Percentiles rank a stretch among this genome's conserved stretches.
These are phyloP conservation scores for Thuidium tamariscinum DNA, from an alignment of 225 moss, liverwort and hornwort species.

Conservation along the genomic window DNA sequence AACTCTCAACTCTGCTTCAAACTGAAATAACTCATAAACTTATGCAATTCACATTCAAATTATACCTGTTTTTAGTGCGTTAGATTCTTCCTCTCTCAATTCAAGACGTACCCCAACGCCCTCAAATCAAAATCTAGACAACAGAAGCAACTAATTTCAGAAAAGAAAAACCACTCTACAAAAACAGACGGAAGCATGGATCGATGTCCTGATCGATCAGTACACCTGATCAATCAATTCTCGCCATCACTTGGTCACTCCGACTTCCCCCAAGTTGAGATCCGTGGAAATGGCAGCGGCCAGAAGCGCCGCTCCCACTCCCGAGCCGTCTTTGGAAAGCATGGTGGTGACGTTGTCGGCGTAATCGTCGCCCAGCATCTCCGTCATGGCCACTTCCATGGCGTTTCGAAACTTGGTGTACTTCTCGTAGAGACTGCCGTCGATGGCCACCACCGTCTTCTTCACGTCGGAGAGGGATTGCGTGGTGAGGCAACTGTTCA, in stretches of 20 bases:
- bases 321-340: conserved; percentile 80
- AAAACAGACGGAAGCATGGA: too few relatives aligned
- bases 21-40: neutral
- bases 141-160: neutral
- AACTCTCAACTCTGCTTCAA: too few relatives aligned
- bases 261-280: neutral
- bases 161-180: neutral
- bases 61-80: neutral
- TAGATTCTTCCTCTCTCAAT: neutral
- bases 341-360: conserved; percentile 36
- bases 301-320: conserved; percentile 70
- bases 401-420: conserved; percentile 56
- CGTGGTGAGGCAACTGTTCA: conserved; percentile 27
- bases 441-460: conserved; percentile 68
- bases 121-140: too few relatives aligned
- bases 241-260: neutral
- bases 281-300: conserved; percentile 63
- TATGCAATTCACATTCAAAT: neutral
- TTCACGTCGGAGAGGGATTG: neutral
- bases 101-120: too few relatives aligned
- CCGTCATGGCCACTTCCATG: conserved; percentile 55
- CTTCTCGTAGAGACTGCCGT: conserved; percentile 79
- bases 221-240: neutral
- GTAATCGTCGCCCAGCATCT: conserved; percentile 51
- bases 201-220: neutral